These are phyloP conservation scores for Terana coerulea DNA, from an alignment of 768 basidiomycete species.

Conservation along the genomic window DNA sequence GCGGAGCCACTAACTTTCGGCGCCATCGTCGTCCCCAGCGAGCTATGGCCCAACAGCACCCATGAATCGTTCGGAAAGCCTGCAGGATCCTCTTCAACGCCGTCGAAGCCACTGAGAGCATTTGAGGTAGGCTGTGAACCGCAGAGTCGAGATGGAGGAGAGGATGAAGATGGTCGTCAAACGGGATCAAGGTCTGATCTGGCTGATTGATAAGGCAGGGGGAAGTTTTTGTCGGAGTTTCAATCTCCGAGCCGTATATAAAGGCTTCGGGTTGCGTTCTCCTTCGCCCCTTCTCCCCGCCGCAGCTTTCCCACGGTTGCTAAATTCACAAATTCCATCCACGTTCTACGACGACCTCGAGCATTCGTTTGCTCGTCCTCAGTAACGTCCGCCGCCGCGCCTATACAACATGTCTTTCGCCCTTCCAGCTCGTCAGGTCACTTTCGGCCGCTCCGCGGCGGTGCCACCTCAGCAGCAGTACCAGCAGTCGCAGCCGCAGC, in stretches of 20 bases:
- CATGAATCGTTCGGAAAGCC: no score
- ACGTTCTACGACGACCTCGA: not conserved
- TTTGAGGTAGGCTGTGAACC: not conserved
- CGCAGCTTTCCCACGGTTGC: slow-evolving; percentile 16
- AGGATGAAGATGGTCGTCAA: slow-evolving; percentile 11
- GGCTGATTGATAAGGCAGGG: slow-evolving; percentile 16
- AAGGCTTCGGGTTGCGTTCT: slow-evolving; percentile 1
- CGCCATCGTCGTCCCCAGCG: not conserved
- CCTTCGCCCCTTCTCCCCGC: slow-evolving; percentile 2
- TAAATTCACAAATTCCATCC: slow-evolving; percentile 5
- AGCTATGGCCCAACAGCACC: no score
- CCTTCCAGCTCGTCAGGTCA: slow-evolving; percentile 75
- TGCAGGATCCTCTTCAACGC: no score
- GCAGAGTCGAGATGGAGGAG: not conserved
- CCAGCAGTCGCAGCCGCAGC: slow-evolving; percentile 39
- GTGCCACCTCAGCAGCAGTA: slow-evolving; percentile 33
- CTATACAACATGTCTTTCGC: slow-evolving; percentile 50
- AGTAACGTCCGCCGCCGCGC: slow-evolving; percentile 1
- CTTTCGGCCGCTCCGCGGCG: slow-evolving; percentile 61
- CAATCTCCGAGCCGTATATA: slow-evolving; percentile 13
- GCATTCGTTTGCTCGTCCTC: no score
- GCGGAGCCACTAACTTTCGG: not conserved
- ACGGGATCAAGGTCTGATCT: slow-evolving; percentile 13
- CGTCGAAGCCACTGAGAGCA: not conserved
- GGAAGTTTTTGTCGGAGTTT: slow-evolving; percentile 14